These are phyloP conservation scores for Quercus glauca DNA, from an alignment of 306 rosid genomes.

Conservation along the genomic window DNA sequence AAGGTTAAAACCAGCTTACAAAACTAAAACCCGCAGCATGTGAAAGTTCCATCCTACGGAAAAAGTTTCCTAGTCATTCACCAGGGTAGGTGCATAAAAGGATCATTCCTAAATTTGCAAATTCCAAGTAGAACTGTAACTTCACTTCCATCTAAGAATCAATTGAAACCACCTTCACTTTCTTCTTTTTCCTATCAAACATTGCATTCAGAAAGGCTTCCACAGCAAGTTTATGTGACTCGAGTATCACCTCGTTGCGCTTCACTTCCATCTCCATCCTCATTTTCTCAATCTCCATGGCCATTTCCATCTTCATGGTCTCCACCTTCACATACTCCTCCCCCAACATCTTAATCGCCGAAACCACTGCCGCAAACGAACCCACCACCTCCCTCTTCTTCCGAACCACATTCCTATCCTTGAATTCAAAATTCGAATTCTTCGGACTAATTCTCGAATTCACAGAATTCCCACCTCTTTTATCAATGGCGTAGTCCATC, in stretches of 20 bases:
- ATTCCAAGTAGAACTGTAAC: too few species aligned
- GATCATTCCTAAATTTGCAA: too few species aligned
- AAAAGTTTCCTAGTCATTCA: not conserved
- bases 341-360: not conserved
- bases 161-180: not conserved
- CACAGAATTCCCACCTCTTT: too few species aligned
- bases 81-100: not conserved
- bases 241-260: not conserved
- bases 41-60: too few species aligned
- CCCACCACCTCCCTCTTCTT: not conserved
- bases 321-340: not conserved
- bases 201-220: not conserved
- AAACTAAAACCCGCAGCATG: too few species aligned
- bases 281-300: conserved; percentile 1
- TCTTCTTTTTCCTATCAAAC: not conserved
- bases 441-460: too few species aligned
- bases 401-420: not conserved
- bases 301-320: conserved; percentile 5
- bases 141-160: not conserved
- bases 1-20: too few species aligned
- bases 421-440: too few species aligned
- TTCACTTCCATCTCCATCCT: not conserved
- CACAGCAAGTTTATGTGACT: not conserved
- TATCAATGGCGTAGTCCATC: too few species aligned
- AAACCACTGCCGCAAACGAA: not conserved